Conservation (phyloP, 192 early-diverging fungal genomes). For the Podila epigama region DNA sequence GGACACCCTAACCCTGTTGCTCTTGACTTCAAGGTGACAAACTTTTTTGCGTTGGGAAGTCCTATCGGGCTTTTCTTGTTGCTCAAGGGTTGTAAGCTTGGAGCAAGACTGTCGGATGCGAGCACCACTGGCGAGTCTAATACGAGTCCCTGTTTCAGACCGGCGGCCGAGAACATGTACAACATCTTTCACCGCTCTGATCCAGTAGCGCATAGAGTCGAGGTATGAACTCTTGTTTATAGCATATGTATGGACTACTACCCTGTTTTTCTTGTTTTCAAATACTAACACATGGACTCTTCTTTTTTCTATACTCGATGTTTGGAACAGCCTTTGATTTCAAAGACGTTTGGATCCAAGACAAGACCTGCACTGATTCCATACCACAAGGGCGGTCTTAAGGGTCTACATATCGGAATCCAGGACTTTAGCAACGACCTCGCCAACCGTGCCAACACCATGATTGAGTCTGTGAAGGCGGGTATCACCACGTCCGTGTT, state of each 20-base stretch:
- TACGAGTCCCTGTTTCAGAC: constrained; percentile 56
- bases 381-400: constrained; percentile 86
- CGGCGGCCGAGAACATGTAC: constrained; percentile 76
- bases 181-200: constrained; percentile 79
- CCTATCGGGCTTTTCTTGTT: constrained; percentile 84
- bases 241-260: not conserved
- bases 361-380: constrained; percentile 76
- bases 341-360: constrained; percentile 58
- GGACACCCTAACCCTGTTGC: constrained; percentile 30
- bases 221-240: constrained; percentile 4
- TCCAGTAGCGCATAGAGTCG: constrained; percentile 25
- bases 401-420: constrained; percentile 69
- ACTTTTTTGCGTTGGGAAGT: constrained; percentile 85
- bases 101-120: constrained; percentile 49
- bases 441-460: constrained; percentile 68
- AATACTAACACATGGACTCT: too few species aligned
- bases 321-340: constrained; percentile 77
- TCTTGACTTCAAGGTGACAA: constrained; percentile 75
- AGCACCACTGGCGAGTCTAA: constrained; percentile 41
- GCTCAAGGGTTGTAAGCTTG: constrained; percentile 74
- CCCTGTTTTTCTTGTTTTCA: not conserved
- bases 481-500: constrained; percentile 69
- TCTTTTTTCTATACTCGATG: too few species aligned
- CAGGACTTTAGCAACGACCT: constrained; percentile 74
- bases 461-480: constrained; percentile 65